Conservation (phyloP, 305 asterid genomes). For the Fraxinus paxiana region DNA sequence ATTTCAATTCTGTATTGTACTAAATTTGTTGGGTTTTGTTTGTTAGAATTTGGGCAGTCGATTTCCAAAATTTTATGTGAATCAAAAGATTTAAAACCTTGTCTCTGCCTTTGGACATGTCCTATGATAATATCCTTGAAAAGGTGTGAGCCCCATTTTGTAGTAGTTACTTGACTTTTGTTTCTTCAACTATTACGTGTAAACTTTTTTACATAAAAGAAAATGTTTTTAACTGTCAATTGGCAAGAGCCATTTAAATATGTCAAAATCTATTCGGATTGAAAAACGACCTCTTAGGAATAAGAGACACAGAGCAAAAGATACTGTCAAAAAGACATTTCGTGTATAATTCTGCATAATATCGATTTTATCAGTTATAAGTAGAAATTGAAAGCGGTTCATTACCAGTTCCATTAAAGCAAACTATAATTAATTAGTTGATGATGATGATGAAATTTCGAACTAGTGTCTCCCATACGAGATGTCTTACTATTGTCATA, state of each 20-base stretch:
- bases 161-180: not conserved
- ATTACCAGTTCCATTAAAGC: no score
- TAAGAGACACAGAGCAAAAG: not conserved
- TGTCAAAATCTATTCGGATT: not conserved
- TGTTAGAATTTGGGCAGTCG: conserved; percentile 28
- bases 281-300: not conserved
- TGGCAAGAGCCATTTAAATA: not conserved
- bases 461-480: not conserved
- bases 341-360: no score
- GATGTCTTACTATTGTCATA: not conserved
- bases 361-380: not conserved
- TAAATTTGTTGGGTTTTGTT: conserved; percentile 35
- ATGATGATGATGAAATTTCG: not conserved
- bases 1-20: conserved; percentile 24
- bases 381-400: not conserved
- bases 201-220: not conserved
- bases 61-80: conserved; percentile 19
- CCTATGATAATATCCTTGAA: not conserved
- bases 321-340: no score
- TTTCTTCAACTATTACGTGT: not conserved
- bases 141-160: conserved; percentile 13
- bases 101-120: conserved; percentile 14
- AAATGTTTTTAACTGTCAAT: not conserved
- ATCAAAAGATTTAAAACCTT: conserved; percentile 14
- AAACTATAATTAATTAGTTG: not conserved